Evolutionary conservation across 2,329 filamentous ascomycete genomes (phyloP).

Genomic region (Fonsecaea pedrosoi): DNA sequence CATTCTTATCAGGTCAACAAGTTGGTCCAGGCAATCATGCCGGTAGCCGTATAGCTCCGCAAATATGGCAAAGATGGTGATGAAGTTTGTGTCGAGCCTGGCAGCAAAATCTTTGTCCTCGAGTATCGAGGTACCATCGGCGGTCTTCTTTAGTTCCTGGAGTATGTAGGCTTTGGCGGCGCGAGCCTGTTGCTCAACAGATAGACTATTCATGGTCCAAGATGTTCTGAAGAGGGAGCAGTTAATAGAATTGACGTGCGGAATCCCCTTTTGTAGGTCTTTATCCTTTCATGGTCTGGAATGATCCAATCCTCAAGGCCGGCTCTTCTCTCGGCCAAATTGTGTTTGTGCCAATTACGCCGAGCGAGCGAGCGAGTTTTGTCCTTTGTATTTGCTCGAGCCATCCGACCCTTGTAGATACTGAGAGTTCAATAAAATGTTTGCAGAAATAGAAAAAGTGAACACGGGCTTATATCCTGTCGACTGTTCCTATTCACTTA

Average conservation of each 20-base stretch:
- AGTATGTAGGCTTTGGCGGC: slow-evolving; percentile 39
- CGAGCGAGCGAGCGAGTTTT: slow-evolving; percentile 12
- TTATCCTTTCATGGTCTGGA: neutral
- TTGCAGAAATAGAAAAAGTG: no score
- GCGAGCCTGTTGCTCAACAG: slow-evolving; percentile 37
- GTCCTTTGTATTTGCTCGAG: no score
- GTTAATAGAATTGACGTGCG: neutral
- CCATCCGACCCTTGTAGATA: no score
- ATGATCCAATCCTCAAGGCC: neutral
- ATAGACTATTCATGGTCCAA: slow-evolving; percentile 27
- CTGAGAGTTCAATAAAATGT: no score
- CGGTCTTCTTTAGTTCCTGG: slow-evolving; percentile 35
- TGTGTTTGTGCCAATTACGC: slow-evolving; percentile 11
- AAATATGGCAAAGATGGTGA: slow-evolving; percentile 39
- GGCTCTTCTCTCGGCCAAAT: slow-evolving; percentile 31
- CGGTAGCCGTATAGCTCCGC: slow-evolving; percentile 39
- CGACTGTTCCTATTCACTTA: no score
- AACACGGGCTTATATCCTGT: no score
- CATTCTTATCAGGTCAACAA: slow-evolving; percentile 38
- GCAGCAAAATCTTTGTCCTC: slow-evolving; percentile 33
- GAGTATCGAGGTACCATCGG: slow-evolving; percentile 32
- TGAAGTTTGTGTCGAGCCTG: slow-evolving; percentile 38
- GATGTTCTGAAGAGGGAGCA: no score
- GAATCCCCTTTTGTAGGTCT: neutral
- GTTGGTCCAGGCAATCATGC: slow-evolving; percentile 38